Evolutionary conservation across 805 yeast species (phyloP).

Genomic region (Ogataea naganishii): DNA sequence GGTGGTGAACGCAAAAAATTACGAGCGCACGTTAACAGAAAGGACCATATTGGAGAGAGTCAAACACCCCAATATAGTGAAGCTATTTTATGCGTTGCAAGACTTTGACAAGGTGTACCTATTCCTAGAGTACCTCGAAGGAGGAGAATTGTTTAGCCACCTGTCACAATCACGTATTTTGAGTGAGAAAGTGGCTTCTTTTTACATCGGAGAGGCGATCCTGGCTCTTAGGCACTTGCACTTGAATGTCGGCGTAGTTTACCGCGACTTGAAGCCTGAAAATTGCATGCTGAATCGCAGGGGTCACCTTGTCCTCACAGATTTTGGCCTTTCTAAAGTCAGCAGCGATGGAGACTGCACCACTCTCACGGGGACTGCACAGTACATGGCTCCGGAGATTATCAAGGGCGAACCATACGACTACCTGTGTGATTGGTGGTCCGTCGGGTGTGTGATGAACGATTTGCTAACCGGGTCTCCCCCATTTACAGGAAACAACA

Average conservation of each 20-base stretch:
- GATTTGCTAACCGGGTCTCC: conserved; percentile 83
- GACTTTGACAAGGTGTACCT: conserved; percentile 69
- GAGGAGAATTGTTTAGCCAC: conserved; percentile 77
- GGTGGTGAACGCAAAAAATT: conserved; percentile 44
- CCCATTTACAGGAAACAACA: conserved; percentile 80
- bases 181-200: conserved; percentile 61
- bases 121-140: conserved; percentile 74
- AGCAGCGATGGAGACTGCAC: conserved; percentile 32
- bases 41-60: conserved; percentile 63
- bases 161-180: conserved; percentile 37
- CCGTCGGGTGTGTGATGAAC: conserved; percentile 71
- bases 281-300: conserved; percentile 67
- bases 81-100: conserved; percentile 75
- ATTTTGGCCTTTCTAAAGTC: conserved; percentile 66
- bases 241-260: conserved; percentile 63
- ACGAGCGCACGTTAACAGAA: conserved; percentile 77
- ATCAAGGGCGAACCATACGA: conserved; percentile 70
- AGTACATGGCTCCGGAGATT: conserved; percentile 88
- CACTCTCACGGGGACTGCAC: conserved; percentile 69
- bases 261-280: conserved; percentile 85
- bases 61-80: conserved; percentile 75
- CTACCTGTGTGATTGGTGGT: conserved; percentile 86
- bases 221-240: conserved; percentile 73
- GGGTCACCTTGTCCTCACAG: conserved; percentile 82
- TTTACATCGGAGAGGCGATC: conserved; percentile 74